Evolutionary conservation across 2,329 filamentous ascomycete genomes (phyloP), one percentile per base, ranked within the genome.

Genomic region (Hymenoscyphus infarciens): DNA sequence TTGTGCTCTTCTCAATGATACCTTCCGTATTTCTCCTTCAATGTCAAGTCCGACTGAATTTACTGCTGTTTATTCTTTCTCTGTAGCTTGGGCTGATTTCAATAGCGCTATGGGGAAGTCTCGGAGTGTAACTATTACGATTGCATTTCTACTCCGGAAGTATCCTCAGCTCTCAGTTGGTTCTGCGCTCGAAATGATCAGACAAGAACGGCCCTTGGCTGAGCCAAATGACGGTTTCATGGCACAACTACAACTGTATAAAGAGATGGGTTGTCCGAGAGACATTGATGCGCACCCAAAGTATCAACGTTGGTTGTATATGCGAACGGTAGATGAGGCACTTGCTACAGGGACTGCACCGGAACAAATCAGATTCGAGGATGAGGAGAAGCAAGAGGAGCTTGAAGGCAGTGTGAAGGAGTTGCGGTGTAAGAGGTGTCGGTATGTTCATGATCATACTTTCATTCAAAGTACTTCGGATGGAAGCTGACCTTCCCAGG

Each of bases 81-180:
- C 11, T 8, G 7, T 38, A 3, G 13, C 35, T 38, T 3, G 13
- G 2, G 35, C 19, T 52, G 13, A 52, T 33, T 55, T 10, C 25
- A 31, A n/a, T 77, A 97, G 95, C 82, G 94, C 92, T 25, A 97
- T 97, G 87, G 95, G 95, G 60, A 96, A 96, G 78, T 97, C 93
- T 38, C 90, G 95, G 63, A 98, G 94, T 56, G 90, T 94, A 68
- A 88, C 92, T 35, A 85, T 91, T 68, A 83, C 91, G 61, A 83
- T 96, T 63, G 94, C 95, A 65, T 98, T 93, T 76, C 81, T 98
- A 58, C 88, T 98, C 67, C 87, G 84, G 76, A 84, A 83, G 69
- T 81, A 86, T 68, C 83, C 85, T 5, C 74, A 80, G 39, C 81
- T 71, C 38, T 73, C 70, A 22, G 71, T 71, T 25, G 42, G 57